These are phyloP conservation scores for Neospermospora avenae DNA, from an alignment of 2,329 filamentous ascomycete genomes.

Conservation along the genomic window DNA sequence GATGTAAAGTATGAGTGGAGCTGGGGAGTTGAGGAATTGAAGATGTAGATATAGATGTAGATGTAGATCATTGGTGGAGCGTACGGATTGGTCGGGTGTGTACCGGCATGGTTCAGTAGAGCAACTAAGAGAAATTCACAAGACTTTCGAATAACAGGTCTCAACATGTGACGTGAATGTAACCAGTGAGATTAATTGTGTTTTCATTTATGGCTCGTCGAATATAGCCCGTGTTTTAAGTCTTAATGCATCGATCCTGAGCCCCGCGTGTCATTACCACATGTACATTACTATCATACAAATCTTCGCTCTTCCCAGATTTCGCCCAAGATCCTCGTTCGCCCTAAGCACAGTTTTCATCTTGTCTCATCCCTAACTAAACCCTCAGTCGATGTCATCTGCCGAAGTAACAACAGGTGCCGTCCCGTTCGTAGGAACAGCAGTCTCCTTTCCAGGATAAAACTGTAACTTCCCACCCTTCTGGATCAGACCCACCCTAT, in stretches of 20 bases:
- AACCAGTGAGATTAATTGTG: background rate
- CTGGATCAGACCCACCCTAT: constrained; percentile 71
- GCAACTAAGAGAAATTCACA: background rate
- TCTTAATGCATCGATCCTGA: constrained; percentile 2
- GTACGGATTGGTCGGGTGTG: too few species aligned
- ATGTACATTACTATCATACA: constrained; percentile 15
- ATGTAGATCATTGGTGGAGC: background rate
- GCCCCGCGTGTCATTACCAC: constrained; percentile 8
- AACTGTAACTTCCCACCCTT: constrained; percentile 67
- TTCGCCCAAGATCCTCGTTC: background rate
- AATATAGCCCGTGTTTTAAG: background rate
- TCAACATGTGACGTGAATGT: too few species aligned
- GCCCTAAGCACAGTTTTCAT: background rate
- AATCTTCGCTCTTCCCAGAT: background rate
- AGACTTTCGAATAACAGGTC: background rate
- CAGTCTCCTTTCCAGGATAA: constrained; percentile 47
- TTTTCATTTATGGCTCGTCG: background rate
- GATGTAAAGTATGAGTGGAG: constrained; percentile 55
- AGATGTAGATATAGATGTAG: too few species aligned
- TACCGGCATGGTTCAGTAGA: background rate
- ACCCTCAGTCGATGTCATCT: constrained; percentile 30
- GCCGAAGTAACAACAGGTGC: constrained; percentile 26
- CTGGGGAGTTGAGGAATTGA: too few species aligned
- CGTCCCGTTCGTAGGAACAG: constrained; percentile 13
- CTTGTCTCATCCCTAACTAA: background rate